A percentile compares a stretch with the other conserved stretches of the same genome.
phyloP scores from a whole-genome alignment of 345 rosid species.

The Moricandia moricandioides region DNA sequence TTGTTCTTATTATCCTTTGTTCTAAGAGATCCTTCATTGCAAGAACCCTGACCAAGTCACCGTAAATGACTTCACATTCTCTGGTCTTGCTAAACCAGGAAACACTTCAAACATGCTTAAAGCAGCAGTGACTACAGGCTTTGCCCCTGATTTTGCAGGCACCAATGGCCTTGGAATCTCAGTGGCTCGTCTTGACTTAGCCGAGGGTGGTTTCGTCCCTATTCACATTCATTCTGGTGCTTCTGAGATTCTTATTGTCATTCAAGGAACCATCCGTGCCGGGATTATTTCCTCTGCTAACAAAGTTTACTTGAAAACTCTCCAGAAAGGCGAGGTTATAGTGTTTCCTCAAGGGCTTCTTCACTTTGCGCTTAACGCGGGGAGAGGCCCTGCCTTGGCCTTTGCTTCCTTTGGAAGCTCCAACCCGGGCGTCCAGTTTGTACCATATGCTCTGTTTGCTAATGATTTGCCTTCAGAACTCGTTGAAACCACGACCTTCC shows the following conservation, averaged over 20 bases:
- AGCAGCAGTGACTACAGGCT: too few species aligned
- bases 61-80: constrained; percentile 48
- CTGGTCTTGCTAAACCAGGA: too few species aligned
- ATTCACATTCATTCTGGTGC: constrained; percentile 22
- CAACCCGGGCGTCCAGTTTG: constrained; percentile 70
- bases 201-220: too few species aligned
- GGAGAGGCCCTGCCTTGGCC: constrained; percentile 43
- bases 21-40: background rate
- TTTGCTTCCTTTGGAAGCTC: constrained; percentile 65
- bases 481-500: constrained; percentile 55
- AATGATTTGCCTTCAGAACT: constrained; percentile 61
- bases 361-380: constrained; percentile 58
- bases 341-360: too few species aligned
- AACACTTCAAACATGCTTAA: too few species aligned
- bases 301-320: too few species aligned
- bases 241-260: constrained; percentile 54
- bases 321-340: too few species aligned
- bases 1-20: too few species aligned
- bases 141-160: too few species aligned
- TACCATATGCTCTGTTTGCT: constrained; percentile 61
- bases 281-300: too few species aligned
- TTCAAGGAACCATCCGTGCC: constrained; percentile 36
- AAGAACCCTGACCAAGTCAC: constrained; percentile 50
- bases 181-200: too few species aligned
- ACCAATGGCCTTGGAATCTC: too few species aligned